Conservation (phyloP, 768 basidiomycete species). For the Pleurotus citrinopileatus region DNA sequence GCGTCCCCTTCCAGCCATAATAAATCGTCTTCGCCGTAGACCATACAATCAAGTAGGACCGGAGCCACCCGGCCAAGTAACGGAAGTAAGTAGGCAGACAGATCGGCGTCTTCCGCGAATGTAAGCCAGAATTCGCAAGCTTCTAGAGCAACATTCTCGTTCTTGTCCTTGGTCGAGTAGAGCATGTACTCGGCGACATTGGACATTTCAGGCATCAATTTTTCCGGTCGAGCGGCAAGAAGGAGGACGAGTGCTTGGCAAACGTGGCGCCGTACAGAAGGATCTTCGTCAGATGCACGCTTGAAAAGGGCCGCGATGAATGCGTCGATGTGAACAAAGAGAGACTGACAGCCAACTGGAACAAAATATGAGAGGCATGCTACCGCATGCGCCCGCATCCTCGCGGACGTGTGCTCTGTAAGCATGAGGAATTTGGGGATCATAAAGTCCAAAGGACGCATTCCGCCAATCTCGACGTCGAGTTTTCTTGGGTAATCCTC, state of each 20-base stretch:
- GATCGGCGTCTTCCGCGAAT: constrained; percentile 92
- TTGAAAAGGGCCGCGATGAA: constrained; percentile 95
- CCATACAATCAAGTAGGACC: constrained; percentile 94
- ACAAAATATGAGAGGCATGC: constrained; percentile 95
- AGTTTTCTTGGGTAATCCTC: constrained; percentile 96
- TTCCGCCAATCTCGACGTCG: constrained; percentile 90
- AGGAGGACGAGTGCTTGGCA: constrained; percentile 94
- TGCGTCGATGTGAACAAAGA: constrained; percentile 87
- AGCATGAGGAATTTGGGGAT: constrained; percentile 92
- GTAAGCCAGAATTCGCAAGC: constrained; percentile 99
- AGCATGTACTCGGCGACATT: constrained; percentile 99
- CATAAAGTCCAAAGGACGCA: constrained; percentile 93
- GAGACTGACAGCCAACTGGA: constrained; percentile 80
- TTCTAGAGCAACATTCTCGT: constrained; percentile 94
- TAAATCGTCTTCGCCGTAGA: constrained; percentile 96
- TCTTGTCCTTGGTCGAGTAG: constrained; percentile 96
- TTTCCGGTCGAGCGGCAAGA: constrained; percentile 90
- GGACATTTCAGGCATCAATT: constrained; percentile 92
- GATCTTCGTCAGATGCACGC: constrained; percentile 90
- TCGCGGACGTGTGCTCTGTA: constrained; percentile 79
- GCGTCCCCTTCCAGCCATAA: constrained; percentile 90
- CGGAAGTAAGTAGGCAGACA: constrained; percentile 81
- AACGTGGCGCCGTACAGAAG: constrained; percentile 92
- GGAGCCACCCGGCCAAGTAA: constrained; percentile 91
- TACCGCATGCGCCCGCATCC: constrained; percentile 92